Conservation (phyloP, 2,329 filamentous ascomycete genomes). For the Blumeriella jaapii region DNA sequence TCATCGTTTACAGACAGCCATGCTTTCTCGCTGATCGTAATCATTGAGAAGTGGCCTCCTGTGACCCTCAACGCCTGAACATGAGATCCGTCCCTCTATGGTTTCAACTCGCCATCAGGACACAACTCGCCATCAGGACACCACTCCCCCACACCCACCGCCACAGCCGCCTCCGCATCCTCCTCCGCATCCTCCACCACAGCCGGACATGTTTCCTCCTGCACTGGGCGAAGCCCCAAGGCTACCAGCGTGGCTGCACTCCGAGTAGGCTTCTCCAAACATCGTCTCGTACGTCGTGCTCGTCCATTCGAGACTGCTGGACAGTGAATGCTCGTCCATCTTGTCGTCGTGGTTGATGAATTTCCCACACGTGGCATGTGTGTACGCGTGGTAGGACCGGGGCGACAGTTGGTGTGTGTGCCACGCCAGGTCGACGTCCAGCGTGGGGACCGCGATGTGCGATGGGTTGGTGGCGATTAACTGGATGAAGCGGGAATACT, state of each 20-base stretch:
- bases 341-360: slow-evolving; percentile 82
- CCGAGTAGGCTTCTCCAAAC: slow-evolving; percentile 57
- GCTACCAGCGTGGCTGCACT: slow-evolving; percentile 75
- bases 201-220: slow-evolving; percentile 22
- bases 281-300: slow-evolving; percentile 54
- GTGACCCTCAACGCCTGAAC: no score
- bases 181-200: slow-evolving; percentile 22
- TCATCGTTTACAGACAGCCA: no score
- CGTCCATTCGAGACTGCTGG: slow-evolving; percentile 60
- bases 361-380: slow-evolving; percentile 33
- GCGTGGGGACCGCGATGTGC: slow-evolving; percentile 51
- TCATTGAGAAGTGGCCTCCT: no score
- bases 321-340: slow-evolving; percentile 55
- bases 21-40: no score
- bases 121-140: no score
- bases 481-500: slow-evolving; percentile 51
- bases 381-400: slow-evolving; percentile 48
- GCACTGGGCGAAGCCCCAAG: slow-evolving; percentile 48
- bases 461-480: slow-evolving; percentile 41
- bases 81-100: not conserved
- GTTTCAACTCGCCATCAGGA: no score
- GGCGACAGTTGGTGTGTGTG: slow-evolving; percentile 68
- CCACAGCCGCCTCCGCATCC: slow-evolving; percentile 7
- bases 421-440: slow-evolving; percentile 68
- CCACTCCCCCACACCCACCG: not conserved